Evolutionary conservation across 2,329 filamentous ascomycete species (phyloP), one percentile per base, ranked within the genome.

Genomic region (Aureobasidium lini): DNA sequence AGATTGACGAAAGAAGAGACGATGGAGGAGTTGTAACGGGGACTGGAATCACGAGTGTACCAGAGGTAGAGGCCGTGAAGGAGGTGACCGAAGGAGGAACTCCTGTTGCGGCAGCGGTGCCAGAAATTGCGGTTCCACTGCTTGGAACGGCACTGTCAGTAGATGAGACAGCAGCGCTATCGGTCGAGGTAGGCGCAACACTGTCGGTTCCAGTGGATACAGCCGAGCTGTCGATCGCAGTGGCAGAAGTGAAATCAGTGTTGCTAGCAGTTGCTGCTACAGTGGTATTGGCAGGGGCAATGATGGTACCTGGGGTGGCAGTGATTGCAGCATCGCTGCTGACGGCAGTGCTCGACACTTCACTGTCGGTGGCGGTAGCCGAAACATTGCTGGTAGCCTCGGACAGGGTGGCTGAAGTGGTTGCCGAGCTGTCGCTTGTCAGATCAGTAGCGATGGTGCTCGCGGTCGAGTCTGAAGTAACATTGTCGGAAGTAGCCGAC

Each of bases 11-110:
- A 16, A 61, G 39, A 18, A 56, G 40, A 16, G 59, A 54, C 15
- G 59, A 60, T 42, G 62, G 59, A 31, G 37, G 62, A 28, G 64
- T 64, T 11, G 62, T 64, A 1, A 65, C 46, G 18, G 66, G 62
- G 16, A 68, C 58, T 13, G 66, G 63, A 28, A 68, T 62, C 23
- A 66, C 61, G 8, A 63, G 64, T 0, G 65, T 62, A 16, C 64
- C 66, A 42, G 61, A 59, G 18, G 60, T 50, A 42, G 61, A 57
- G 5, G 46, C 42, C 6, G 23, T 58, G 40, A 59, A 59, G 1
- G 57, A 59, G 34, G 54, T 62, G 8, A 54, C 29, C 18, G 60
- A 42, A 47, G 60, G 50, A 10, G 53, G 37, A 8, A 31, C 16
- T 11, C 43, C 39, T 6, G 53, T 31, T 18, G 54, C 16, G 18